phyloP scores from a whole-genome alignment of 768 basidiomycete genomes.

The Mycena alexandri region DNA sequence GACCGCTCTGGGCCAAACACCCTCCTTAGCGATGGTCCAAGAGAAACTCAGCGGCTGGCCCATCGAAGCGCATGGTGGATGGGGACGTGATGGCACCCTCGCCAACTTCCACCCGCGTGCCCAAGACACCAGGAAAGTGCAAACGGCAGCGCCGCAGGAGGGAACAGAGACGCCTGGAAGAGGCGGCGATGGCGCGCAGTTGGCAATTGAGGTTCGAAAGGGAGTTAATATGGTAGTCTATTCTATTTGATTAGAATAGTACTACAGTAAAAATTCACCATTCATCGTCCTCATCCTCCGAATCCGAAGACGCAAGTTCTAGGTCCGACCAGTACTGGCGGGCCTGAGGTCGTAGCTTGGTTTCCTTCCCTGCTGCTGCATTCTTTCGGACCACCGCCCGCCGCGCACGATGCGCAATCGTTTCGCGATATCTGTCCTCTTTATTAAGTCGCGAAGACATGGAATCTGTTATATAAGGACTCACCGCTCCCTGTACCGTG shows the following conservation, averaged over 20 bases:
- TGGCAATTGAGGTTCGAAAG: no score
- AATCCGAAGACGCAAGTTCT: not conserved
- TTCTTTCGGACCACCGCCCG: not conserved
- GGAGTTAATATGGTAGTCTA: no score
- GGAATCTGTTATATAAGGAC: no score
- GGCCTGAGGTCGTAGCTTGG: not conserved
- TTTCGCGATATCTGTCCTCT: no score
- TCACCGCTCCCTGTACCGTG: constrained; percentile 10
- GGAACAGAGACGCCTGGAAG: no score
- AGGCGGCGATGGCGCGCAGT: not conserved
- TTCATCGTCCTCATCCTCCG: not conserved
- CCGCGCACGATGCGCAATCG: constrained; percentile 1
- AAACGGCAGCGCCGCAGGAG: not conserved
- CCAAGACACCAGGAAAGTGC: not conserved
- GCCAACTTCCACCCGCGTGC: not conserved
- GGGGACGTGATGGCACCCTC: not conserved
- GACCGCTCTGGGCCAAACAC: no score
- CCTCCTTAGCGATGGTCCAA: no score
- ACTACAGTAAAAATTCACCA: not conserved
- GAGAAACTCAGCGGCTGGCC: no score
- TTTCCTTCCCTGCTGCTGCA: not conserved
- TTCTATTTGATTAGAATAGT: no score
- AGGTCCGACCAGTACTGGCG: constrained; percentile 3
- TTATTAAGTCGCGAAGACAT: no score
- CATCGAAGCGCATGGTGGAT: no score